These are phyloP conservation scores for Cladorrhinum sp. DNA, from an alignment of 2,329 filamentous ascomycete species.

Conservation along the genomic window DNA sequence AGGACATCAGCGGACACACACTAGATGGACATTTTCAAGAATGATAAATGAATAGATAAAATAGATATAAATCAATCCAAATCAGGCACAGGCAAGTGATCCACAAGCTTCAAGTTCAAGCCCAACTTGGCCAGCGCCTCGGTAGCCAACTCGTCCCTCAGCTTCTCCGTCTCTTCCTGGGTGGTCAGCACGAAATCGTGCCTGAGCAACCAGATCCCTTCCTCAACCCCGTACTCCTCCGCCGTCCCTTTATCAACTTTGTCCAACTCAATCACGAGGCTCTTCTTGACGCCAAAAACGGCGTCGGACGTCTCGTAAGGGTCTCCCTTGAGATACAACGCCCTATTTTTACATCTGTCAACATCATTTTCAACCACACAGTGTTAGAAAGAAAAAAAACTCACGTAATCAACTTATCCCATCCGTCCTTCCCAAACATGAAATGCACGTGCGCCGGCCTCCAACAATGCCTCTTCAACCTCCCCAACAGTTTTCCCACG, in stretches of 20 bases:
- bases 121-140: conserved; percentile 67
- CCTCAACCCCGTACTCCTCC: conserved; percentile 59
- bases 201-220: conserved; percentile 60
- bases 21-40: background rate
- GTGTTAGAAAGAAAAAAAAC: conserved; percentile 35
- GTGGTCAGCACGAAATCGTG: conserved; percentile 79
- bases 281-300: conserved; percentile 84
- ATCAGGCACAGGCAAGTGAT: conserved; percentile 75
- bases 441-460: conserved; percentile 81
- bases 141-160: conserved; percentile 63
- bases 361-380: background rate
- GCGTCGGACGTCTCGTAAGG: conserved; percentile 81
- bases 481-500: conserved; percentile 67
- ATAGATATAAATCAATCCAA: conserved; percentile 38
- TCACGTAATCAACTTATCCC: conserved; percentile 79
- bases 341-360: conserved; percentile 42
- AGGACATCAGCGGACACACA: background rate
- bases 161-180: conserved; percentile 62
- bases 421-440: conserved; percentile 79
- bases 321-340: conserved; percentile 73
- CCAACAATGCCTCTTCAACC: conserved; percentile 71
- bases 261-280: conserved; percentile 64
- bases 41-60: background rate
- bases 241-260: conserved; percentile 53
- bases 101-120: conserved; percentile 66